Evolutionary conservation across 176 grass and related monocot genomes (phyloP).

Genomic region (Musa schizocarpa): DNA sequence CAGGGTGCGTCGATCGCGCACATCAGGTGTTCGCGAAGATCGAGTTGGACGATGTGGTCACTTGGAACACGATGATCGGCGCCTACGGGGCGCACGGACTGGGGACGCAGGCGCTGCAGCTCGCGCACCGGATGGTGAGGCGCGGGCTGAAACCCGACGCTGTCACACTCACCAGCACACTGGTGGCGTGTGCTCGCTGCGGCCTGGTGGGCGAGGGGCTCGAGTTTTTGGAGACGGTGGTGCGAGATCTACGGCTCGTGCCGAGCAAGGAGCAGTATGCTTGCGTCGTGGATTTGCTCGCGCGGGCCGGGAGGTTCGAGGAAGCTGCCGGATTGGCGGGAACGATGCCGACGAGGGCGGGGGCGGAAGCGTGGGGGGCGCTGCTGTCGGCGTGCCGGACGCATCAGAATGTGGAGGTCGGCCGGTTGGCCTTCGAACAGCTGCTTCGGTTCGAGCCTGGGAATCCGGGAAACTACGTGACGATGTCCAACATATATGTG

Average conservation of each 20-base stretch:
- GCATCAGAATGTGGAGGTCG: slow-evolving; percentile 55
- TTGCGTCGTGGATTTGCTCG: slow-evolving; percentile 61
- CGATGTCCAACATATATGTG: slow-evolving; percentile 68
- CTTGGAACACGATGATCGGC: slow-evolving; percentile 63
- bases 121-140: slow-evolving; percentile 32
- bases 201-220: slow-evolving; percentile 50
- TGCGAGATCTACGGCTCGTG: slow-evolving; percentile 6
- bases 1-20: slow-evolving; percentile 36
- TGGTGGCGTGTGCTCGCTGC: slow-evolving; percentile 58
- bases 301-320: slow-evolving; percentile 49
- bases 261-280: slow-evolving; percentile 50
- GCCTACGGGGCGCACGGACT: slow-evolving; percentile 44
- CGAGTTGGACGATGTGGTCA: slow-evolving; percentile 34
- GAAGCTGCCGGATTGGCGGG: slow-evolving; percentile 34
- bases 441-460: slow-evolving; percentile 50
- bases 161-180: slow-evolving; percentile 39
- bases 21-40: slow-evolving; percentile 44
- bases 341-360: slow-evolving; percentile 34
- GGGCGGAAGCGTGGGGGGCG: slow-evolving; percentile 47
- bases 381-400: slow-evolving; percentile 42
- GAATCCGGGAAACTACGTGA: slow-evolving; percentile 72
- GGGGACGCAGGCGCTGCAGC: slow-evolving; percentile 35
- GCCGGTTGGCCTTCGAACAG: slow-evolving; percentile 44
- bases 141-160: slow-evolving; percentile 28
- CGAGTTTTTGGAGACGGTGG: slow-evolving; percentile 33